Conservation (phyloP, 495 filamentous ascomycete species). For the Apodospora peruviana region DNA sequence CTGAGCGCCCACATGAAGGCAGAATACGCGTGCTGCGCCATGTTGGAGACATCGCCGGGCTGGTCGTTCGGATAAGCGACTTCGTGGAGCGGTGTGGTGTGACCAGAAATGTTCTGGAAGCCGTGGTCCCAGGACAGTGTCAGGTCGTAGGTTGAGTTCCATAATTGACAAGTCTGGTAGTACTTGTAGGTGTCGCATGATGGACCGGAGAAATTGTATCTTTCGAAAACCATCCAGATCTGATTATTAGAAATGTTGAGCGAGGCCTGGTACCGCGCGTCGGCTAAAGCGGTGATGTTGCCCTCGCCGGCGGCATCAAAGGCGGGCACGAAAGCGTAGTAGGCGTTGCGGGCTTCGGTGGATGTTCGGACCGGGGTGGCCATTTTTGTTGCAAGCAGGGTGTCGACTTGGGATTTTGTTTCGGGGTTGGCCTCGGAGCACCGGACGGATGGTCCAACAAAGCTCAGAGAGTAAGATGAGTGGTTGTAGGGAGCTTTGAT, state of each 20-base stretch:
- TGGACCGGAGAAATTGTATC: not conserved
- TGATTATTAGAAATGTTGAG: not conserved
- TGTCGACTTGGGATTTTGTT: not conserved
- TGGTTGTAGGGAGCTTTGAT: not conserved
- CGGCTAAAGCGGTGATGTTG: not conserved
- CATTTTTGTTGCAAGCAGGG: not conserved
- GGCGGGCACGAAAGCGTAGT: slow-evolving; percentile 7
- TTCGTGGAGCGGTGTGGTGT: not conserved
- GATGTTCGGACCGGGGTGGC: not conserved
- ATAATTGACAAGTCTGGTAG: slow-evolving; percentile 3
- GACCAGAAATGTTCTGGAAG: slow-evolving; percentile 2
- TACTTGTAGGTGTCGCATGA: not conserved
- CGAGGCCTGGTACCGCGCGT: slow-evolving; percentile 1
- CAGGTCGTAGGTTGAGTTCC: slow-evolving; percentile 5
- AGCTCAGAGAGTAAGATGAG: not conserved
- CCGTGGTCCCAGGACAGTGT: not conserved
- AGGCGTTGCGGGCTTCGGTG: not conserved
- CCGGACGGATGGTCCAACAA: not conserved
- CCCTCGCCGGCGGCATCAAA: not conserved
- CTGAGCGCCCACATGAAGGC: slow-evolving; percentile 7
- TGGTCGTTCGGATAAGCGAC: slow-evolving; percentile 2
- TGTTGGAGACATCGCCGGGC: not conserved
- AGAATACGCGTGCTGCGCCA: slow-evolving; percentile 8
- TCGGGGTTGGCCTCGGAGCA: not conserved
- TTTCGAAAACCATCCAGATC: slow-evolving; percentile 3